Evolutionary conservation across 2,329 filamentous ascomycete species (phyloP), one percentile per base, ranked within the genome.

Genomic region (Cadophora luteo-olivacea): DNA sequence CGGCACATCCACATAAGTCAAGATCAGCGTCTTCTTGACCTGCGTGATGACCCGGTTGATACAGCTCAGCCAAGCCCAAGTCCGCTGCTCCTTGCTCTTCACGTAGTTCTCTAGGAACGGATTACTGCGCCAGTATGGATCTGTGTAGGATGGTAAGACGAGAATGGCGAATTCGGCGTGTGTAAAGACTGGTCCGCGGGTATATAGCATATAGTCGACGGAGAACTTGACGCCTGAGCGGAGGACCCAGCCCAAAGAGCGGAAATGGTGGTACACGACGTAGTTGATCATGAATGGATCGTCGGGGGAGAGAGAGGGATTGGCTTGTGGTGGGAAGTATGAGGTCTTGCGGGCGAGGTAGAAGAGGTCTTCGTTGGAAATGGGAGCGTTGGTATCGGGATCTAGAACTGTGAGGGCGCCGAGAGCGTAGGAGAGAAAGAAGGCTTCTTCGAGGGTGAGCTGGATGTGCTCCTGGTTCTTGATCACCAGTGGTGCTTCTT

Each of bases 211-310:
- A 83, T 93, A 97, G 79, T 99, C 96, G 11, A 94, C 92, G 25
- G 92, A 93, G 75, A 99, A 99, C 77, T 99, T 99, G 78, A 97
- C 90, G 45, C 96, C 97, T 5, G 92, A 89, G 16, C 97, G 91
- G 0, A 97, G 91, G 0, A 97, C 93, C 95, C 96, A 99, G 29
- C 96, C 96, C 0, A 98, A 84, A 0, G 94, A 97, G 48, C 96
- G 91, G 81, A 97, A 99, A 78, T 99, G 95, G 78, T 99, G 96
- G 79, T 97, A 99, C 22, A 93, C 93, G 14, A 89, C 89, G 76
- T 98, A 99, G 68, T 93, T 90, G 0, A 97, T 79, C 24, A 98
- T 82, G 79, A 99, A 99, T 0, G 88, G 86, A 75, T 97, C 92
- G 78, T 97, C 93, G 0, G 93, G 89, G 19, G 86, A 83, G 3